Percentiles rank a stretch among this genome's conserved stretches.
Conservation (phyloP, 257 asterid genomes). For the Scutellaria barbata region DNA sequence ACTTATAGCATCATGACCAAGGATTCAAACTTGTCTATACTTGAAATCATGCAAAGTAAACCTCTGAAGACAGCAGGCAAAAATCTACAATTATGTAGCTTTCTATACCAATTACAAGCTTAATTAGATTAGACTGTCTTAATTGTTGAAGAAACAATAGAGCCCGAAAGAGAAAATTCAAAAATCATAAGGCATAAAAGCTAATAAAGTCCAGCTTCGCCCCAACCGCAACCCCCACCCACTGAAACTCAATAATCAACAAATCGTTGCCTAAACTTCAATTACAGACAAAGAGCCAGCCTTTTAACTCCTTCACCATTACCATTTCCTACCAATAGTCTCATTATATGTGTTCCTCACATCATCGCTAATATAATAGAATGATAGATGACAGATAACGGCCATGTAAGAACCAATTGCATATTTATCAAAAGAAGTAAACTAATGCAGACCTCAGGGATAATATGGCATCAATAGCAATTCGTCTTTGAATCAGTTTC, state of each 20-base stretch:
- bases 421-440: background rate
- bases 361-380: background rate
- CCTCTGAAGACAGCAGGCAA: conserved; percentile 1
- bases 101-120: background rate
- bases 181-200: background rate
- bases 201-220: too few species aligned
- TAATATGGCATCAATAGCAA: conserved; percentile 5
- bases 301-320: background rate
- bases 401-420: background rate
- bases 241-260: background rate
- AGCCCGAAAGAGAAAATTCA: background rate
- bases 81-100: background rate
- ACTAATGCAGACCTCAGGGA: conserved; percentile 15
- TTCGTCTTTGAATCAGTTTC: conserved; percentile 5
- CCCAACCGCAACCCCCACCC: too few species aligned
- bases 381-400: background rate
- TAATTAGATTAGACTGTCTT: conserved; percentile 19
- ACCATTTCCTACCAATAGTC: conserved; percentile 21
- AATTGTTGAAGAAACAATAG: background rate
- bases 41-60: background rate
- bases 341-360: background rate
- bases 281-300: conserved; percentile 7
- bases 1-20: conserved; percentile 13
- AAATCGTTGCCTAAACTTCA: conserved; percentile 1
- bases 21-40: conserved; percentile 5